phyloP scores from a whole-genome alignment of 805 yeast genomes.

The Monosporozyma aerobia region DNA sequence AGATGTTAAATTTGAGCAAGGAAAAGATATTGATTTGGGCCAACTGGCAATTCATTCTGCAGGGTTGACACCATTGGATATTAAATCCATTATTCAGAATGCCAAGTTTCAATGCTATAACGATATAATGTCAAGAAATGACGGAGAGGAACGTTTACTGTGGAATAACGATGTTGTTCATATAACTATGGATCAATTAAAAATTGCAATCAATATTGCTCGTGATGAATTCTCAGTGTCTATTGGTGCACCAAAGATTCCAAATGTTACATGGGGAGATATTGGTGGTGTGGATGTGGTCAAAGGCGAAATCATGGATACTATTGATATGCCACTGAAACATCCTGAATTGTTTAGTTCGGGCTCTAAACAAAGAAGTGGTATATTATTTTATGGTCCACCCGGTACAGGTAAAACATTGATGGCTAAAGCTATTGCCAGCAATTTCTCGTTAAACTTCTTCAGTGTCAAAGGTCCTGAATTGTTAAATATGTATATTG shows the following conservation, averaged over 20 bases:
- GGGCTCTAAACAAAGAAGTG: constrained; percentile 90
- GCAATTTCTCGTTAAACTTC: constrained; percentile 87
- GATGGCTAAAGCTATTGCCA: constrained; percentile 94
- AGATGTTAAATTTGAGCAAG: constrained; percentile 1
- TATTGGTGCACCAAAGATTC: constrained; percentile 94
- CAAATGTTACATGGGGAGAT: constrained; percentile 93
- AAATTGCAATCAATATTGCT: constrained; percentile 54
- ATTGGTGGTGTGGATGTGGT: constrained; percentile 91
- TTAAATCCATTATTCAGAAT: constrained; percentile 56
- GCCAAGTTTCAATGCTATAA: constrained; percentile 46
- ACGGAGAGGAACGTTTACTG: constrained; percentile 21
- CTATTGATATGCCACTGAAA: constrained; percentile 90
- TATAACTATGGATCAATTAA: constrained; percentile 47
- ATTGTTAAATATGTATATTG: constrained; percentile 92
- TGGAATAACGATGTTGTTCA: constrained; percentile 23
- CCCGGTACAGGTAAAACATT: constrained; percentile 98
- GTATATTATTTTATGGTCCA: constrained; percentile 92
- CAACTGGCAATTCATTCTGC: constrained; percentile 79
- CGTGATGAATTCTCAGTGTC: constrained; percentile 85
- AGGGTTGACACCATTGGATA: constrained; percentile 81
- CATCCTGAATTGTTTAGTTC: constrained; percentile 82
- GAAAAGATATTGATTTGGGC: constrained; percentile 36
- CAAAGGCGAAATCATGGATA: constrained; percentile 86
- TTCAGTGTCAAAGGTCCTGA: constrained; percentile 98
- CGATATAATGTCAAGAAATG: constrained; percentile 31